Evolutionary conservation across 331 rosid genomes (phyloP), one percentile per base, ranked within the genome.

Genomic region (Dryas integrifolia): DNA sequence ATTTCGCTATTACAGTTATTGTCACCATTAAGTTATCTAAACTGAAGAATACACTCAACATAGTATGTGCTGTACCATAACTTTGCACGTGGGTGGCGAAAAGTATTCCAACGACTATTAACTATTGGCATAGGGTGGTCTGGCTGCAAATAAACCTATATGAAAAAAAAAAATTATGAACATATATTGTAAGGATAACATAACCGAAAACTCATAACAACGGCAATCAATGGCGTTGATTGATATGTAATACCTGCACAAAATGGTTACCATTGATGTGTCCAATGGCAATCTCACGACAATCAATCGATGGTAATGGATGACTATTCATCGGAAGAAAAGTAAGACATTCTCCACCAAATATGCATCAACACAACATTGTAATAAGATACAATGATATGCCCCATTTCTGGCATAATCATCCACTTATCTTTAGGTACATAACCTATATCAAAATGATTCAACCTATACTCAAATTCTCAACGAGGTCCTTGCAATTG

Each of bases 331-430:
- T 46, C 7, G 65, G 46, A 5, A 71, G 50, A 71, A 43, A 71
- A 0, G 57, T 16, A 45, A 45, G 9, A 35, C 67, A 56, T 14
- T 21, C 21, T 21, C 21, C 21, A 0, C 21, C 21, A n/a, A 35
- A 41, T 41, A 44, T 16, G 2, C 65, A 70, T 41, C 39, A 70
- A 2, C 0, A 58, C 49, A 30, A 70, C 65, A 11, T 24, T 24
- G 56, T 53, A 70, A 24, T 65, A 43, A 8, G 74, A 53, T 7
- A 43, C 53, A 3, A 70, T 70, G 41, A 70, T 3, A 43, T 55
- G 74, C 11, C 74, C 64, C 65, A 18, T 70, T 11, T 70, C 63
- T 2, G 26, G 65, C 55, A 66, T 40, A 45, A 43, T 18, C 63
- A 70, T 43, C 52, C 75, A 56, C 39, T 39, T 26, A 7, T 56